Base-by-base conservation (phyloP, 768 basidiomycete genomes). In the Psilocybe sp. region DNA sequence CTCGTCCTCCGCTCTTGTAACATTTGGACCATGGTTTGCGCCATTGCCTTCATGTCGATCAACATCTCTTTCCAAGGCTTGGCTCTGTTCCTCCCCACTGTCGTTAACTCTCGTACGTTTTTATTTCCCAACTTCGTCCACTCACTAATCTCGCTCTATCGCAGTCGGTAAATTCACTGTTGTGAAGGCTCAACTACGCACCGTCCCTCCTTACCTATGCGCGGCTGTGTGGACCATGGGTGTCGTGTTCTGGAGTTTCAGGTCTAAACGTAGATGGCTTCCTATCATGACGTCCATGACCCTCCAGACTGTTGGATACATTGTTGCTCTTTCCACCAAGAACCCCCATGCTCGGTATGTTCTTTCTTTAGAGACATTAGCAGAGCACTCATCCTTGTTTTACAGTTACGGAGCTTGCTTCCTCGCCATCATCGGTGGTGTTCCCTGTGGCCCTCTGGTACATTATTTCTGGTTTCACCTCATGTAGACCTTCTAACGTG, bases 181-280 rank as follows among this genome's bases (percentile, higher is more conserved):
- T 1, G 68, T 77, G 7, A 60, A 76, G 53, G 66, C 71, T 1
- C 75, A 77, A 47, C 65, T 77, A n/a, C 67, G 72, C 10, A 76
- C 75, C 13, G 75, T 77, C 2, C 75, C 74, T 0, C 72, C 73
- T 1, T 76, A 71, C 47, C 47, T 71, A 8, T 68, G 69, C 1
- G 68, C 67, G 23, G 68, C 62, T 3, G 64, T 71, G 32, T 76
- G 73, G 69, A 62, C 72, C 1, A 51, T 75, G 36, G 28, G 59
- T 9, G 54, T 54, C 19, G 57, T 65, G 15, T 76, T 68, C 51
- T 47, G 60, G 20, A 70, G 69, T 36, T 69, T 64, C 41, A 64
- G 67, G n/a, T 60, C 63, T 4, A 64, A 61, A 28, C 60, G 66
- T 37, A 65, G 71, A 11, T 66, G 61, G 9, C 50, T 61, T 13